Evolutionary conservation across 768 basidiomycete genomes (phyloP).

Genomic region (Vishniacozyma victoriae): DNA sequence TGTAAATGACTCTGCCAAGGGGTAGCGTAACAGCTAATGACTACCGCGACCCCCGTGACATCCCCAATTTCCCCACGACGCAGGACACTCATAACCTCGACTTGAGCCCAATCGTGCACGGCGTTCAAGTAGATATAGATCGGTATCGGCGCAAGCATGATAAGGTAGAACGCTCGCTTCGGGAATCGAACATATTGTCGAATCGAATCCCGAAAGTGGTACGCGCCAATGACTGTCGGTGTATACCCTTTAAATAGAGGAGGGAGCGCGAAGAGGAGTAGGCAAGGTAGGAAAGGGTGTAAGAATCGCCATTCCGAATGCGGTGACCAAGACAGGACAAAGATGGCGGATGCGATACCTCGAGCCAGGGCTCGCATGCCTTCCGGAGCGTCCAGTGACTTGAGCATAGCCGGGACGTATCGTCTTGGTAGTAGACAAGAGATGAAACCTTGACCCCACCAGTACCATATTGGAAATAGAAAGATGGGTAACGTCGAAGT

Average conservation of each 20-base stretch:
- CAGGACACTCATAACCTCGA: constrained; percentile 65
- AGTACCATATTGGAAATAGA: constrained; percentile 61
- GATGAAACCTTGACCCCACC: constrained; percentile 43
- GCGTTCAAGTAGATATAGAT: constrained; percentile 64
- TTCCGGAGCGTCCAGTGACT: constrained; percentile 18
- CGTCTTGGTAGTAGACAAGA: constrained; percentile 11
- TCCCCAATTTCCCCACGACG: constrained; percentile 44
- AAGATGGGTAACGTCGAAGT: constrained; percentile 79
- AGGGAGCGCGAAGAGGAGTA: constrained; percentile 72
- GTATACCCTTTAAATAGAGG: constrained; percentile 50
- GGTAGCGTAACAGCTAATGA: constrained; percentile 96
- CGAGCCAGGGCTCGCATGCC: constrained; percentile 49
- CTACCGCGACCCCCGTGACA: constrained; percentile 61
- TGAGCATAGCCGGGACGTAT: constrained; percentile 4
- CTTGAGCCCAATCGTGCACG: constrained; percentile 73
- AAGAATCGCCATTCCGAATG: constrained; percentile 99
- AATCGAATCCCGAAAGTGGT: constrained; percentile 4
- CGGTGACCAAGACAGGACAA: constrained; percentile 68
- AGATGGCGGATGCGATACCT: constrained; percentile 59
- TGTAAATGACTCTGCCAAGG: constrained; percentile 89
- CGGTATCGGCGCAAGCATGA: constrained; percentile 55
- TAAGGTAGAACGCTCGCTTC: constrained; percentile 35
- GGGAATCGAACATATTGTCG: constrained; percentile 28
- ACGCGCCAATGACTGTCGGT: neutral
- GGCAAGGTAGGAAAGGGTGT: constrained; percentile 78